These are phyloP conservation scores for Themeda triandra DNA, from an alignment of 176 grass and related monocot species.

Conservation along the genomic window DNA sequence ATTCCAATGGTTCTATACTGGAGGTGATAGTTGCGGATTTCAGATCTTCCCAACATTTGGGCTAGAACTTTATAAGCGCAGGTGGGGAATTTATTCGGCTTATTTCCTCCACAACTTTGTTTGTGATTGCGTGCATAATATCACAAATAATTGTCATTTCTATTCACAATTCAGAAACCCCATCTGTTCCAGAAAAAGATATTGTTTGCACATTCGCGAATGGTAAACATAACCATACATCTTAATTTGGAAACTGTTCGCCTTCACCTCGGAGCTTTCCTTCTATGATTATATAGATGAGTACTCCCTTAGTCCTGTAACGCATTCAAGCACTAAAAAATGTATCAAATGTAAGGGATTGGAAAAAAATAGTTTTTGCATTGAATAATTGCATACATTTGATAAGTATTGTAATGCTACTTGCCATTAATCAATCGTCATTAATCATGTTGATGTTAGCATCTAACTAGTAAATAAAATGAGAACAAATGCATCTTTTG, in stretches of 20 bases:
- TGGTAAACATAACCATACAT: not conserved
- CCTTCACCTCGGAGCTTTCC: not conserved
- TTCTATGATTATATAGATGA: not conserved
- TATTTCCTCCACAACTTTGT: not conserved
- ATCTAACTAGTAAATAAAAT: not conserved
- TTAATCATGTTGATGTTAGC: not conserved
- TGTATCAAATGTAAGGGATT: not conserved
- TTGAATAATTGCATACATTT: not conserved
- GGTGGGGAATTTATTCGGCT: constrained; percentile 19
- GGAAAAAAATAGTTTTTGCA: not conserved
- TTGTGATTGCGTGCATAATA: not conserved
- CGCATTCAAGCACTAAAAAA: not conserved
- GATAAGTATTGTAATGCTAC: not conserved
- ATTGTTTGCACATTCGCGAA: not conserved
- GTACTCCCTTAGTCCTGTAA: not conserved
- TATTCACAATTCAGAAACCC: not conserved
- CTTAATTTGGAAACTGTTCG: not conserved
- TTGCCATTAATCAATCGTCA: not conserved
- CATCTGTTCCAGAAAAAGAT: no score
- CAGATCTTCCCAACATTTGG: constrained; percentile 59
- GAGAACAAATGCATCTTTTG: not conserved
- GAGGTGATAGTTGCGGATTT: constrained; percentile 52
- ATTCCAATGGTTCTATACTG: constrained; percentile 69
- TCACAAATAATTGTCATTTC: not conserved
- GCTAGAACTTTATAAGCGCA: constrained; percentile 47